Base-by-base conservation (phyloP, 495 filamentous ascomycete species). In the Annulohypoxylon moriforme region DNA sequence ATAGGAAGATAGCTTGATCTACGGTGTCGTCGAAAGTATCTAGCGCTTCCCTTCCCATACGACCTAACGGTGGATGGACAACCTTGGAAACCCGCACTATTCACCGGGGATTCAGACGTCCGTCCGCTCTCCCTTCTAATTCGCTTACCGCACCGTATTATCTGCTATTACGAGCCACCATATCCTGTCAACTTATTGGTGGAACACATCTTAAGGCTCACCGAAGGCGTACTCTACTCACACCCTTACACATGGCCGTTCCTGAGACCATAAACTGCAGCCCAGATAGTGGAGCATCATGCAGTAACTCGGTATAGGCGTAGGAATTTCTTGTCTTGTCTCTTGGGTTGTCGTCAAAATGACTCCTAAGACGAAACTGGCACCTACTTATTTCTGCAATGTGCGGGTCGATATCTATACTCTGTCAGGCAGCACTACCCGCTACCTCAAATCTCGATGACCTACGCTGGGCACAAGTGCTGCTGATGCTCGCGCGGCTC, bases 231-330 rank as follows among this genome's bases (percentile, higher is more conserved):
- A 57, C 46, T 74, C 44, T 74, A 42, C 53, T 58, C 68, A 67
- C 67, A 62, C 68, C 68, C 67, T 71, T 64, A 67, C 72, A 57
- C 52, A 67, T 53, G 40, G 52, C 68, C 55, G 67, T 71, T 68
- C 63, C 67, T 65, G 46, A 59, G 60, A 40, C 67, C 59, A 62
- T 46, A 69, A 63, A 69, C 47, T 73, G 71, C 71, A 73, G 71
- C 71, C 71, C 71, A 62, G 71, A 73, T 73, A 58, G 71, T 73
- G 71, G 71, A 69, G 40, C 66, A 63, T 40, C 22, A 53, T 67
- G 61, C 62, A 73, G 49, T 20, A 67, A 53, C 57, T 52, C 52
- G 52, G 61, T 67, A 63, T 58, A 59, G 44, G 50, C 52, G 50
- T 65, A 68, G 61, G 62, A 40, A 69, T 25, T 60, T 53, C 44